A percentile compares a stretch with the other conserved stretches of the same genome.
Conservation (phyloP, 176 grass and related monocot species). For the Lolium rigidum region DNA sequence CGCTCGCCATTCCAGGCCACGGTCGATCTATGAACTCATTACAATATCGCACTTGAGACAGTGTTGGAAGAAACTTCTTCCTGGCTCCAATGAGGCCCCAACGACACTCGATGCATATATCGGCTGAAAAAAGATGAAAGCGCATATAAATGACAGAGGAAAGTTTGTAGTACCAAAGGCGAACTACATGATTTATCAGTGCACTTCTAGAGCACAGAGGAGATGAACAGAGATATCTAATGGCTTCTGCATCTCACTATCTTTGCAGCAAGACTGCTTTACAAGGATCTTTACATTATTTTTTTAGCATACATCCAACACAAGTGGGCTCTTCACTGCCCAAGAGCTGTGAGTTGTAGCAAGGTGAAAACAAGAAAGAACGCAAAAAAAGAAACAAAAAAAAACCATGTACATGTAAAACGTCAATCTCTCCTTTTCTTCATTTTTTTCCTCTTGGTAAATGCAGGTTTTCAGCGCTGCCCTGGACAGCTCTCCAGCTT, state of each 20-base stretch:
- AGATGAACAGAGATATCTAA: slow-evolving; percentile 33
- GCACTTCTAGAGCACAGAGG: background rate
- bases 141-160: background rate
- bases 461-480: slow-evolving; percentile 33
- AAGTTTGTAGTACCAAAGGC: background rate
- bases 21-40: background rate
- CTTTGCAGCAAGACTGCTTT: slow-evolving; percentile 35
- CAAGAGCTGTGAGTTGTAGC: slow-evolving; percentile 40
- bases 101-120: background rate
- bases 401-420: slow-evolving; percentile 62
- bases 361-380: slow-evolving; percentile 33
- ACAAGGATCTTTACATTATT: slow-evolving; percentile 62
- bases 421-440: slow-evolving; percentile 21
- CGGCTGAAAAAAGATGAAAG: background rate
- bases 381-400: slow-evolving; percentile 1
- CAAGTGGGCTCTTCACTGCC: slow-evolving; percentile 45
- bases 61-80: background rate
- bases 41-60: background rate
- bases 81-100: background rate
- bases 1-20: background rate
- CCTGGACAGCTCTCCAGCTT: slow-evolving; percentile 35
- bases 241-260: slow-evolving; percentile 45
- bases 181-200: background rate
- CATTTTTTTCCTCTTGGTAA: slow-evolving; percentile 13
- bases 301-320: slow-evolving; percentile 50